Conservation (phyloP, 352 stramenopile species). For the Pythium rishiriense region DNA sequence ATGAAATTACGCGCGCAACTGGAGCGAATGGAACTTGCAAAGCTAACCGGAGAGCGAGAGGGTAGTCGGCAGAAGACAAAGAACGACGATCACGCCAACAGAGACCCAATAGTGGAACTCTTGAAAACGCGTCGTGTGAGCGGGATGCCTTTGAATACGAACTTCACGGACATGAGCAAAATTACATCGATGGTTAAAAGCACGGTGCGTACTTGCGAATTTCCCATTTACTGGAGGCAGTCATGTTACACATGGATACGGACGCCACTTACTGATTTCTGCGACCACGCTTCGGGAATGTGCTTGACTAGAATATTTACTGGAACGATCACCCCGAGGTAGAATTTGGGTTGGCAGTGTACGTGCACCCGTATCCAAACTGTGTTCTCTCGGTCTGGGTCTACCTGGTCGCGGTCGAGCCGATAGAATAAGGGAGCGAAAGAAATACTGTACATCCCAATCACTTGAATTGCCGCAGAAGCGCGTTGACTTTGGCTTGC, state of each 20-base stretch:
- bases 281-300: not conserved
- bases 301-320: slow-evolving; percentile 77
- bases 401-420: slow-evolving; percentile 82
- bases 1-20: slow-evolving; percentile 78
- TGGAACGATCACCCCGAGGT: slow-evolving; percentile 79
- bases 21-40: slow-evolving; percentile 59
- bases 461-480: slow-evolving; percentile 64
- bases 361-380: slow-evolving; percentile 84
- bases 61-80: slow-evolving; percentile 14
- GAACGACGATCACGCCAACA: not conserved
- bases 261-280: slow-evolving; percentile 19
- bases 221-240: not conserved
- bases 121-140: slow-evolving; percentile 51
- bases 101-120: slow-evolving; percentile 23
- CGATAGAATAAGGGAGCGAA: slow-evolving; percentile 25
- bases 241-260: slow-evolving; percentile 5
- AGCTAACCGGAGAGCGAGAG: slow-evolving; percentile 6
- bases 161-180: slow-evolving; percentile 84
- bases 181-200: slow-evolving; percentile 83
- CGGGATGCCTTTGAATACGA: slow-evolving; percentile 85
- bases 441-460: slow-evolving; percentile 16
- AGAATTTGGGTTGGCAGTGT: slow-evolving; percentile 90
- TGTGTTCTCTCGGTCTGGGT: slow-evolving; percentile 92
- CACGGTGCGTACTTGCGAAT: slow-evolving; percentile 52
- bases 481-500: slow-evolving; percentile 64